A percentile compares a stretch with the other conserved stretches of the same genome.
These are phyloP conservation scores for Asterochloris erici DNA, from an alignment of 139 green algal genomes.

Conservation along the genomic window DNA sequence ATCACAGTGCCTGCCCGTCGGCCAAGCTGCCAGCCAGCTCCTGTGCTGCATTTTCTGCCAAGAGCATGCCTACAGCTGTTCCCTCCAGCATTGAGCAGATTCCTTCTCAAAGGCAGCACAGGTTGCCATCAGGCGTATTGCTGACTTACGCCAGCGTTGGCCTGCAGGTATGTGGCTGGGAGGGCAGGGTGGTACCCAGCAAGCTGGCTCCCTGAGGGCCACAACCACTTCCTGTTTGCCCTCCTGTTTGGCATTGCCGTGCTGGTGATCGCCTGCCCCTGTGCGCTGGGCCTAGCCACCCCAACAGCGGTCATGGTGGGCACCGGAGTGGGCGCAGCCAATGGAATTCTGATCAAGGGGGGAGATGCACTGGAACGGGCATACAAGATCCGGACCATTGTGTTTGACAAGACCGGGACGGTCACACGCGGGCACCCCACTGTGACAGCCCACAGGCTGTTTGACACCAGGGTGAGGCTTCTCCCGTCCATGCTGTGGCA, in stretches of 20 bases:
- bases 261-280: conserved; percentile 98
- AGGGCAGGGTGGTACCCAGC: conserved; percentile 35
- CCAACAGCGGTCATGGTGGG: conserved; percentile 96
- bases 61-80: too few relatives aligned
- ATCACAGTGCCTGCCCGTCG: too few relatives aligned
- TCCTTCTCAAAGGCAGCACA: too few relatives aligned
- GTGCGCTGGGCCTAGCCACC: conserved; percentile 93
- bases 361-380: conserved; percentile 70
- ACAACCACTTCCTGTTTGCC: conserved; percentile 86
- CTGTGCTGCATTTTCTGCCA: too few relatives aligned
- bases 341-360: conserved; percentile 96
- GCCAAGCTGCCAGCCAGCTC: too few relatives aligned
- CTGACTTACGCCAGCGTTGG: too few relatives aligned
- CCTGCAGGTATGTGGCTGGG: conserved; percentile 51
- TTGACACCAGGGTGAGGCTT: conserved; percentile 22
- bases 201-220: conserved; percentile 76
- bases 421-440: conserved; percentile 74
- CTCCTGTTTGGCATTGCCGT: conserved; percentile 94
- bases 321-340: conserved; percentile 77
- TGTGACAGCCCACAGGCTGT: conserved; percentile 48
- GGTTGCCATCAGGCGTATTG: too few relatives aligned
- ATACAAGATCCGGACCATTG: conserved; percentile 54
- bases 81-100: too few relatives aligned
- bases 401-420: conserved; percentile 98
- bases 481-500: not conserved